These are phyloP conservation scores for Neofusicoccum laricinum DNA, from an alignment of 2,329 filamentous ascomycete genomes.

Conservation along the genomic window DNA sequence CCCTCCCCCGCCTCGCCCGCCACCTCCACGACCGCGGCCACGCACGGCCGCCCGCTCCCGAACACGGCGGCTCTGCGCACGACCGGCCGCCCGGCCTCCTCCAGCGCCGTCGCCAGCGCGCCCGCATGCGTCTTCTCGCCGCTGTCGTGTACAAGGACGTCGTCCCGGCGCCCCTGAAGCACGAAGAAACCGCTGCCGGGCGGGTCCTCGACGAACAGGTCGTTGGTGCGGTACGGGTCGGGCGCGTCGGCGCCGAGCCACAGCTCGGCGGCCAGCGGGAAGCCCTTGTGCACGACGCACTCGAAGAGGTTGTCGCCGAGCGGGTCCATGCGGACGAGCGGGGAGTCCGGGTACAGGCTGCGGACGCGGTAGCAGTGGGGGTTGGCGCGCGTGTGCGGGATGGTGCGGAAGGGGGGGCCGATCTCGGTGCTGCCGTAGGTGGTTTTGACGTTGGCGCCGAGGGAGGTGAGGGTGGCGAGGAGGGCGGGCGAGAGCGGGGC, in stretches of 20 bases:
- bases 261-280: constrained; percentile 31
- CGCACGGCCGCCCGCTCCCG: constrained; percentile 22
- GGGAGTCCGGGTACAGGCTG: constrained; percentile 14
- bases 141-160: constrained; percentile 31
- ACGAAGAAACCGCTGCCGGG: constrained; percentile 28
- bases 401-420: constrained; percentile 29
- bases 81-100: constrained; percentile 22
- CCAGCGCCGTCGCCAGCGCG: constrained; percentile 28
- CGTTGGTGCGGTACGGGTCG: constrained; percentile 29
- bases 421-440: constrained; percentile 35
- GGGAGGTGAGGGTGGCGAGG: constrained; percentile 23
- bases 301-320: constrained; percentile 28
- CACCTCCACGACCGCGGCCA: constrained; percentile 26
- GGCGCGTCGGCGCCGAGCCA: constrained; percentile 24
- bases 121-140: constrained; percentile 33
- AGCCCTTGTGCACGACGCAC: constrained; percentile 30
- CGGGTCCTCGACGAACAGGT: constrained; percentile 31
- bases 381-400: constrained; percentile 27
- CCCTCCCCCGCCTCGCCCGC: not conserved
- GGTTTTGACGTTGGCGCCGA: constrained; percentile 32
- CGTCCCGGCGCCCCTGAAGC: constrained; percentile 31
- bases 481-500: constrained; percentile 27
- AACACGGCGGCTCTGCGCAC: constrained; percentile 15
- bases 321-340: constrained; percentile 26
- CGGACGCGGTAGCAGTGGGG: constrained; percentile 28